Percentiles rank a stretch among this genome's conserved stretches.
These are phyloP conservation scores for Cucurbitaria berberidis DNA, from an alignment of 2,329 filamentous ascomycete species.

Conservation along the genomic window DNA sequence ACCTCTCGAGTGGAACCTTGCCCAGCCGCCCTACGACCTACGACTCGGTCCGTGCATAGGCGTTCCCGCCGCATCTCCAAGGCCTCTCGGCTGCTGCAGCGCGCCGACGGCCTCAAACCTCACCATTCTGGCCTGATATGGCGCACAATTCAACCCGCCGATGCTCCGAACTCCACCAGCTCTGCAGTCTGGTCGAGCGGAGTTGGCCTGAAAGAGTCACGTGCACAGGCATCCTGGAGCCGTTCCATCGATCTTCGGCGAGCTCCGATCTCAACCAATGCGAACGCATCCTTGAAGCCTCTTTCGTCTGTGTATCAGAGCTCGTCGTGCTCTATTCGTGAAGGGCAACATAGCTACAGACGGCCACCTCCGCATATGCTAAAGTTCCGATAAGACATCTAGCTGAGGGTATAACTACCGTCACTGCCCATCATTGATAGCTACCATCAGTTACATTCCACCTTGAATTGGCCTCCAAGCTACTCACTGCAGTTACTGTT, in stretches of 20 bases:
- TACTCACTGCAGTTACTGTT: slow-evolving; percentile 1
- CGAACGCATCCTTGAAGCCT: slow-evolving; percentile 29
- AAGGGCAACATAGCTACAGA: slow-evolving; percentile 32
- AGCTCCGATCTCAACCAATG: slow-evolving; percentile 44
- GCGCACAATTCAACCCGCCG: slow-evolving; percentile 19
- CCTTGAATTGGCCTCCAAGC: slow-evolving; percentile 7
- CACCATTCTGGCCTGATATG: slow-evolving; percentile 34
- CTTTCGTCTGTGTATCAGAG: slow-evolving; percentile 25
- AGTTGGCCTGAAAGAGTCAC: slow-evolving; percentile 27
- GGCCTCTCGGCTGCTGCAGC: not conserved
- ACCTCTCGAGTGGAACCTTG: not conserved
- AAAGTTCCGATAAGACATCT: slow-evolving; percentile 17
- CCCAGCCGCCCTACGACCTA: not conserved
- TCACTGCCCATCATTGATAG: slow-evolving; percentile 19
- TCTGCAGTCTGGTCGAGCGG: slow-evolving; percentile 10
- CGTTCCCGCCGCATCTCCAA: not conserved
- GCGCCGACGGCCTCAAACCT: slow-evolving; percentile 9
- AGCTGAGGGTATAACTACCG: slow-evolving; percentile 37
- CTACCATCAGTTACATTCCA: slow-evolving; percentile 17
- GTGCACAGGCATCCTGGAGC: slow-evolving; percentile 32
- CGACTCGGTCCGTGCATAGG: slow-evolving; percentile 4
- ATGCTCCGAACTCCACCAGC: slow-evolving; percentile 7
- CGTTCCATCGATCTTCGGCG: slow-evolving; percentile 19
- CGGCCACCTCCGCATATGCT: slow-evolving; percentile 41
- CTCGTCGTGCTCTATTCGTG: slow-evolving; percentile 31